phyloP scores from a whole-genome alignment of 805 yeast species.

The Schwanniomyces sp. region DNA sequence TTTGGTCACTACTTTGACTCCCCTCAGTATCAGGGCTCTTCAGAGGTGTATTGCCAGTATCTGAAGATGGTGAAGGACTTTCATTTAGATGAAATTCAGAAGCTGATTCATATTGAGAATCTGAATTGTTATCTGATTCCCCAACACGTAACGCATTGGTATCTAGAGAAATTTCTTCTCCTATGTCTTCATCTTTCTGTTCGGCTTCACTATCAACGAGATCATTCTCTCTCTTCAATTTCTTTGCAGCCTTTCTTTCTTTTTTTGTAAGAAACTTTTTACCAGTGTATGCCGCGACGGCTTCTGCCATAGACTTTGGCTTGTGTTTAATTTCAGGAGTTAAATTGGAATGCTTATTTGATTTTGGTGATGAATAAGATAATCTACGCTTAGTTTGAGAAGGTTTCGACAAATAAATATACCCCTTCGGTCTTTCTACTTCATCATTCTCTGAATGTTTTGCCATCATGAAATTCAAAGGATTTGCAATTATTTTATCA shows the following conservation, averaged over 20 bases:
- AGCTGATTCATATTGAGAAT: slow-evolving; percentile 31
- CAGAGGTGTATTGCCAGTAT: background rate
- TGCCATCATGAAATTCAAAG: slow-evolving; percentile 64
- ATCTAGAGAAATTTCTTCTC: slow-evolving; percentile 7
- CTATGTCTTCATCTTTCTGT: slow-evolving; percentile 17
- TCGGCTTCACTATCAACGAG: slow-evolving; percentile 22
- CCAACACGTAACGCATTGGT: background rate
- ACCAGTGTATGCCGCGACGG: slow-evolving; percentile 58
- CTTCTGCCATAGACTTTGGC: slow-evolving; percentile 56
- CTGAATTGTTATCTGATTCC: slow-evolving; percentile 17
- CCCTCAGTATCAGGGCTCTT: slow-evolving; percentile 2
- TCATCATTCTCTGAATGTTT: slow-evolving; percentile 44
- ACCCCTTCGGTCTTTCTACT: slow-evolving; percentile 11
- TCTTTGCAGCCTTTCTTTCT: slow-evolving; percentile 30
- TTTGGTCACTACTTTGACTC: slow-evolving; percentile 8
- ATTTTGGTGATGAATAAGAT: background rate
- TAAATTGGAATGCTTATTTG: background rate
- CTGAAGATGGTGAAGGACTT: background rate
- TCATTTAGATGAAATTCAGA: slow-evolving; percentile 26
- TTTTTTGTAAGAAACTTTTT: slow-evolving; percentile 52
- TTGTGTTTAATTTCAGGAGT: slow-evolving; percentile 15
- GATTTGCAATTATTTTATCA: slow-evolving; percentile 61
- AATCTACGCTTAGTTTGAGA: slow-evolving; percentile 5
- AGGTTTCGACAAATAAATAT: slow-evolving; percentile 10
- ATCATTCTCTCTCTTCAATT: slow-evolving; percentile 20